Percentiles rank a stretch among this genome's conserved stretches.
phyloP scores from a whole-genome alignment of 805 yeast species.

The Alloascoidea africana region DNA sequence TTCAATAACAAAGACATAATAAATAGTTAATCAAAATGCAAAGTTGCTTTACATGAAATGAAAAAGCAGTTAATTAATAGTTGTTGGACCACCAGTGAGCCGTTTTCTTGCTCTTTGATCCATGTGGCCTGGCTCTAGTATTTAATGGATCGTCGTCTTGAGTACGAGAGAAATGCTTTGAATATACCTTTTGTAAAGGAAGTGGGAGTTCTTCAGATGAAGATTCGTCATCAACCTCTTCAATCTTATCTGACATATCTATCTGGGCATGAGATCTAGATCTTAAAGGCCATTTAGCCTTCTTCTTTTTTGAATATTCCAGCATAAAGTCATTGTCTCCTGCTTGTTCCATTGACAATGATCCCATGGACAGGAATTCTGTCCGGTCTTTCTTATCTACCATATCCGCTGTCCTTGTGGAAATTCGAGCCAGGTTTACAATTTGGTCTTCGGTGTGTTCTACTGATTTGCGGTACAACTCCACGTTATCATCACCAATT shows the following conservation, averaged over 20 bases:
- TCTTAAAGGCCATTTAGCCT: neutral
- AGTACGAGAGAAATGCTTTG: too few species aligned
- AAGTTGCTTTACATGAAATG: too few species aligned
- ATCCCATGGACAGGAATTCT: neutral
- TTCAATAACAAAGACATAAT: too few species aligned
- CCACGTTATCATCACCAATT: neutral
- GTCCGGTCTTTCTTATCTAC: neutral
- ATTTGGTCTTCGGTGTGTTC: neutral
- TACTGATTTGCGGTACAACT: too few species aligned
- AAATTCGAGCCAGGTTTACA: neutral
- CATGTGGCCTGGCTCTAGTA: too few species aligned
- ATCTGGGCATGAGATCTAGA: neutral
- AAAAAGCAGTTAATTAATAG: too few species aligned
- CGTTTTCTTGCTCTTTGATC: too few species aligned
- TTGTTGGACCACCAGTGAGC: too few species aligned
- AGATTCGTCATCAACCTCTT: conserved; percentile 9
- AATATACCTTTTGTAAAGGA: conserved; percentile 22
- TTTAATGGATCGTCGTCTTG: too few species aligned
- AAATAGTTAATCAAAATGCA: too few species aligned
- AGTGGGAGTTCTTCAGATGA: conserved; percentile 20
- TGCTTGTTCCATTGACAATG: neutral
- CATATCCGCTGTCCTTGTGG: neutral
- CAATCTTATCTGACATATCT: neutral
- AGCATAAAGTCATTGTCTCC: neutral
- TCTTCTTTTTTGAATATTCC: neutral